Conservation (phyloP, 306 rosid genomes). For the Cucurbita ficifolia region DNA sequence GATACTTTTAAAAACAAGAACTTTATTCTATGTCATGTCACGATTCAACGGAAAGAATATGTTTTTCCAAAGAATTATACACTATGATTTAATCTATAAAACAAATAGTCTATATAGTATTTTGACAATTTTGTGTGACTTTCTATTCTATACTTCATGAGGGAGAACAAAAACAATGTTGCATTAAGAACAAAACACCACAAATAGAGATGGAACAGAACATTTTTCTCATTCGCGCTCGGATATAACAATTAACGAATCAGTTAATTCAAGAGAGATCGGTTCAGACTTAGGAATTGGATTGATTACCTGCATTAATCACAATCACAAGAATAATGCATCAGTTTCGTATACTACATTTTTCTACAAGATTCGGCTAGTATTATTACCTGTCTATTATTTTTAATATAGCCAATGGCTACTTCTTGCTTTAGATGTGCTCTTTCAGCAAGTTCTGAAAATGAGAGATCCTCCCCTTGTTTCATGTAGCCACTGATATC, state of each 20-base stretch:
- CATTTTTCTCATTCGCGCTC: constrained; percentile 55
- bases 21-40: not conserved
- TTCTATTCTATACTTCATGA: not conserved
- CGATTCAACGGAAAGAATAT: not conserved
- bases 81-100: not conserved
- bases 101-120: not conserved
- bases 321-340: constrained; percentile 14
- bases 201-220: not conserved
- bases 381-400: constrained; percentile 48
- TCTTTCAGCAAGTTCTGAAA: constrained; percentile 69
- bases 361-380: constrained; percentile 5
- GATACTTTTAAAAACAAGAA: not conserved
- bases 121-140: not conserved
- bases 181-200: not conserved
- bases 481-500: constrained; percentile 69
- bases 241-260: constrained; percentile 79
- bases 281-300: constrained; percentile 76
- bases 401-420: constrained; percentile 83
- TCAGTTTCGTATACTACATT: constrained; percentile 1
- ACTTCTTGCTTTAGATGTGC: constrained; percentile 80
- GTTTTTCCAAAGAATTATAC: not conserved
- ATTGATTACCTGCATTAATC: constrained; percentile 59
- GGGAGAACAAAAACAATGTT: not conserved
- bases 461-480: constrained; percentile 80
- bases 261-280: constrained; percentile 60